These are phyloP conservation scores for Claviceps maximensis DNA, from an alignment of 2,329 filamentous ascomycete species.

Conservation along the genomic window DNA sequence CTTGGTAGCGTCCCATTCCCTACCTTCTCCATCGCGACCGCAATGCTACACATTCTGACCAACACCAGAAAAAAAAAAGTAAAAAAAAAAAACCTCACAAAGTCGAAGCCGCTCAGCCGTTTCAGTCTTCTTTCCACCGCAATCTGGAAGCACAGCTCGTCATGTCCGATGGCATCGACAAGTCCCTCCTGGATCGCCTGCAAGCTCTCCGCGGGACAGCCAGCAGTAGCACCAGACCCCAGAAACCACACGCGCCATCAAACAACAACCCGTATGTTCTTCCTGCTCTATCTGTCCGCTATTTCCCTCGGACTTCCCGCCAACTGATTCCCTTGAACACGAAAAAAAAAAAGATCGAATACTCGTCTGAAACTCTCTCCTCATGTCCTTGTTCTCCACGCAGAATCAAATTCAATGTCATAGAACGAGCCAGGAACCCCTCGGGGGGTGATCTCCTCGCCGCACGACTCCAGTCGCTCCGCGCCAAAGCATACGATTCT, in stretches of 20 bases:
- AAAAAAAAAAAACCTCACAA: too few species aligned
- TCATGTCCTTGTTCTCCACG: not conserved
- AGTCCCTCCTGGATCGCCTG: slow-evolving; percentile 37
- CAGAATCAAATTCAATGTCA: slow-evolving; percentile 22
- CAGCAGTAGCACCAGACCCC: slow-evolving; percentile 24
- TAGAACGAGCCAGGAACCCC: slow-evolving; percentile 28
- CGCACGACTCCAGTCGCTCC: slow-evolving; percentile 37
- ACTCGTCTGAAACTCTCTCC: not conserved
- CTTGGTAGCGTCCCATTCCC: too few species aligned
- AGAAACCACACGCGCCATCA: not conserved
- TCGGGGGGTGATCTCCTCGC: slow-evolving; percentile 39
- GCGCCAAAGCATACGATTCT: slow-evolving; percentile 22
- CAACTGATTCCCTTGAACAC: slow-evolving; percentile 7
- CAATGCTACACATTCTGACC: too few species aligned
- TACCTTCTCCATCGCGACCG: too few species aligned
- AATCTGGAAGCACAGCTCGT: not conserved
- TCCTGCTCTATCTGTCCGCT: not conserved
- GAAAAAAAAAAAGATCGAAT: slow-evolving; percentile 6
- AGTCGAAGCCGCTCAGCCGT: too few species aligned
- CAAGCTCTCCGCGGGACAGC: slow-evolving; percentile 32
- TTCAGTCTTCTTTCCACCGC: too few species aligned
- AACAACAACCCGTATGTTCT: not conserved
- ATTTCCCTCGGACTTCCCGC: too few species aligned
- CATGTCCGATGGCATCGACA: slow-evolving; percentile 28
- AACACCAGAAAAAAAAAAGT: too few species aligned